A percentile compares a stretch with the other conserved stretches of the same genome.
Conservation (phyloP, 2,329 filamentous ascomycete genomes). For the Ophiocordyceps camponoti-floridani region DNA sequence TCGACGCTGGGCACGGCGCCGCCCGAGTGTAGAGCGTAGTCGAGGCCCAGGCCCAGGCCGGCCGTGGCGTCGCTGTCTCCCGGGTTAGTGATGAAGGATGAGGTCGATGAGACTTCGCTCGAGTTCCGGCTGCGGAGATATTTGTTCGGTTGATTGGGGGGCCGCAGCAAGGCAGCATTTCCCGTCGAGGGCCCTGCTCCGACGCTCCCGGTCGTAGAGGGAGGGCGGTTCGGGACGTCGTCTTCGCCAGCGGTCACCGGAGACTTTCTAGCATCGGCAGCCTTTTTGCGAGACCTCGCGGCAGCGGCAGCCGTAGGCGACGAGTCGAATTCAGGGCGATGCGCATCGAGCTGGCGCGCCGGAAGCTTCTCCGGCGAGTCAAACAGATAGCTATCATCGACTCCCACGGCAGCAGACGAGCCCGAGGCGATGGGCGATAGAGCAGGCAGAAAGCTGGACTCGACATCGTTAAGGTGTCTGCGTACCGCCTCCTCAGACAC, state of each 20-base stretch:
- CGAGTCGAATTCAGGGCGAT: conserved; percentile 34
- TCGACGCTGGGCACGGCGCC: conserved; percentile 46
- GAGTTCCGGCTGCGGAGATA: conserved; percentile 38
- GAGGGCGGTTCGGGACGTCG: conserved; percentile 9
- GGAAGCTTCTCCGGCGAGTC: conserved; percentile 23
- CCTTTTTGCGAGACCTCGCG: conserved; percentile 32
- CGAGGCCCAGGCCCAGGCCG: conserved; percentile 44
- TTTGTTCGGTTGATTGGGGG: conserved; percentile 26
- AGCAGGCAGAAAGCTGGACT: conserved; percentile 45
- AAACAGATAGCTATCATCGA: conserved; percentile 43
- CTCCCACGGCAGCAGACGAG: conserved; percentile 19
- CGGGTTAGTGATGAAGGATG: conserved; percentile 35
- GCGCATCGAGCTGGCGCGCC: conserved; percentile 9
- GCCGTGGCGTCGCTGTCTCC: conserved; percentile 60
- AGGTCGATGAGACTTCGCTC: conserved; percentile 42
- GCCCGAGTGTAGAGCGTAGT: conserved; percentile 70
- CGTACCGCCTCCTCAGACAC: conserved; percentile 33
- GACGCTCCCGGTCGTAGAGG: conserved; percentile 11
- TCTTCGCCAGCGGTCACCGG: conserved; percentile 5
- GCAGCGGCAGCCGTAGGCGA: conserved; percentile 38
- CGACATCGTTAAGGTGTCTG: conserved; percentile 42
- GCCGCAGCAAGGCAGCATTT: conserved; percentile 19
- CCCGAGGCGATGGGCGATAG: conserved; percentile 35
- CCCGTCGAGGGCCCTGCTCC: conserved; percentile 30
- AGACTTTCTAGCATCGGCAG: conserved; percentile 6